Percentiles rank a stretch among this genome's conserved stretches.
Evolutionary conservation across 306 rosid species (phyloP).

Genomic region (Mimosa bimucronata): DNA sequence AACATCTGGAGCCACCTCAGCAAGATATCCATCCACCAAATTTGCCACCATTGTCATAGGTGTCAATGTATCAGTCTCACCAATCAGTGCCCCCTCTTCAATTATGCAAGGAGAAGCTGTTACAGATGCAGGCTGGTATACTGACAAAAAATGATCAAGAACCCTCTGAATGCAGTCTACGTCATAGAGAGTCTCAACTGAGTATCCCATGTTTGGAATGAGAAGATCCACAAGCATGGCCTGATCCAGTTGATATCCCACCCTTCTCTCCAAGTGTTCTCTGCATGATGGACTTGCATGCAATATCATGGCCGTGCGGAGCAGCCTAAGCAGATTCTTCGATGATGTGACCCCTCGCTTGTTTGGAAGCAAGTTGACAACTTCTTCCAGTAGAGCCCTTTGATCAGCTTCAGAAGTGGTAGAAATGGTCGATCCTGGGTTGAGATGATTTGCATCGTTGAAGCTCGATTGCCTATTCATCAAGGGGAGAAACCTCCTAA

Average conservation of each 20-base stretch:
- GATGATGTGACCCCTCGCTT: constrained; percentile 62
- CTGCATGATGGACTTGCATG: constrained; percentile 72
- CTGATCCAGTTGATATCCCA: constrained; percentile 76
- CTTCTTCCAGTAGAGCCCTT: constrained; percentile 67
- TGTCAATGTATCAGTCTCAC: constrained; percentile 52
- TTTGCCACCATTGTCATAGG: constrained; percentile 70
- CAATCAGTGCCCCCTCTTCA: constrained; percentile 55
- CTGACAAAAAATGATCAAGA: constrained; percentile 68
- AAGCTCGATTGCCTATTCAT: constrained; percentile 69
- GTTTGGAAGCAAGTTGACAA: constrained; percentile 65
- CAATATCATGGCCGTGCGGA: constrained; percentile 66
- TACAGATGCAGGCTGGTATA: constrained; percentile 45
- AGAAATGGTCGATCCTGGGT: constrained; percentile 45
- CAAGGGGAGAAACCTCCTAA: constrained; percentile 62
- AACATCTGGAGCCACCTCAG: constrained; percentile 88
- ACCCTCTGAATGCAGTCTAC: constrained; percentile 80
- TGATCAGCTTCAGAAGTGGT: constrained; percentile 64
- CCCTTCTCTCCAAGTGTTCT: constrained; percentile 79
- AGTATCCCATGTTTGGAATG: constrained; percentile 75
- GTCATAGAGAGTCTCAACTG: constrained; percentile 82
- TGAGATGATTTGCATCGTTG: constrained; percentile 52
- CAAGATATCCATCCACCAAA: constrained; percentile 79
- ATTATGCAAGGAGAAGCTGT: constrained; percentile 59
- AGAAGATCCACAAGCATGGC: constrained; percentile 71
- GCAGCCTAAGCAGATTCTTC: constrained; percentile 64